phyloP scores from a whole-genome alignment of 495 filamentous ascomycete genomes.

The Tirmania nivea region DNA sequence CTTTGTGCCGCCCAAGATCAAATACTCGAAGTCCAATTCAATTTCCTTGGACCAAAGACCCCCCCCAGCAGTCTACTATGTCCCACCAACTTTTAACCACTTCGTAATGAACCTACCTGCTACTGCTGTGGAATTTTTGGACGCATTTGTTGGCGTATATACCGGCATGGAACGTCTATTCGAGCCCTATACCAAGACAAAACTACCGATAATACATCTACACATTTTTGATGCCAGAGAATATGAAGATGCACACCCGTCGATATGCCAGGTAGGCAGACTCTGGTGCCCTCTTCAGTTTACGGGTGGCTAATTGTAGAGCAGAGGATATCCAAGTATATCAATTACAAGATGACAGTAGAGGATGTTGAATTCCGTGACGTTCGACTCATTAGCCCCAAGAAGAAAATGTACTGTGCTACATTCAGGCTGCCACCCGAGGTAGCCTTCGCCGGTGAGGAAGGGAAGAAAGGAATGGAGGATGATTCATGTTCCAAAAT shows the following conservation, averaged over 20 bases:
- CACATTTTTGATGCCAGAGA: slow-evolving; percentile 25
- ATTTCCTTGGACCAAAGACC: slow-evolving; percentile 17
- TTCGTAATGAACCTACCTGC: slow-evolving; percentile 97
- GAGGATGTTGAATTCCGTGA: slow-evolving; percentile 45
- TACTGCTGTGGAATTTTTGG: slow-evolving; percentile 61
- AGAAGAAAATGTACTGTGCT: slow-evolving; percentile 91
- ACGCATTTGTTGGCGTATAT: slow-evolving; percentile 70
- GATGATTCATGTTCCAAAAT: neutral
- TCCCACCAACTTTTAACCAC: slow-evolving; percentile 56
- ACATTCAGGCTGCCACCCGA: slow-evolving; percentile 64
- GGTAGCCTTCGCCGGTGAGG: slow-evolving; percentile 43
- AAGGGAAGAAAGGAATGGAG: neutral
- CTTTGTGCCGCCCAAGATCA: slow-evolving; percentile 14
- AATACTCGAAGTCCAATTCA: slow-evolving; percentile 7
- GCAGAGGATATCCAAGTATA: slow-evolving; percentile 3
- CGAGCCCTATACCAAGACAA: slow-evolving; percentile 29
- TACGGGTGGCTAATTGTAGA: neutral
- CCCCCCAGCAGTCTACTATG: slow-evolving; percentile 26
- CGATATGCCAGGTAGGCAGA: neutral
- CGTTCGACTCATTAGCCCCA: slow-evolving; percentile 73
- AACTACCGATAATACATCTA: slow-evolving; percentile 68
- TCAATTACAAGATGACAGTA: slow-evolving; percentile 21
- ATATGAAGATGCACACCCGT: slow-evolving; percentile 3
- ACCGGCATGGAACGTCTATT: slow-evolving; percentile 43
- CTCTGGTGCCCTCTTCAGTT: neutral